phyloP scores from a whole-genome alignment of 2,329 filamentous ascomycete species.

The Coniella vitis region DNA sequence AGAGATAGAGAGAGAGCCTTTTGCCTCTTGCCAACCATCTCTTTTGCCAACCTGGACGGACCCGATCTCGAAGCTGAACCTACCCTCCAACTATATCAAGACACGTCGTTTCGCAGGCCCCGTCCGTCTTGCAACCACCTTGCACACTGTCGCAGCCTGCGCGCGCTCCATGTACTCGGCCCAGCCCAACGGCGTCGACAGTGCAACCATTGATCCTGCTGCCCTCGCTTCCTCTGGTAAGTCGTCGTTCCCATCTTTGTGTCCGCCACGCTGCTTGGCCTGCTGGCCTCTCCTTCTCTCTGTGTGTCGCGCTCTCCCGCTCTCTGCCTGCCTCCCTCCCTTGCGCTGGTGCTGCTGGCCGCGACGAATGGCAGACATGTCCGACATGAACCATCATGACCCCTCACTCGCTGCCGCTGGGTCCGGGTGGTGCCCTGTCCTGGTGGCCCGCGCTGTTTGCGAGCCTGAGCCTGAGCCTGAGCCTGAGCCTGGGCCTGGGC shows the following conservation, averaged over 20 bases:
- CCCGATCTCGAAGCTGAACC: constrained; percentile 9
- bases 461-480: no score
- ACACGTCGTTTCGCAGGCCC: constrained; percentile 51
- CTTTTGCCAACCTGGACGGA: constrained; percentile 18
- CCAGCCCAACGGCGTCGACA: constrained; percentile 69
- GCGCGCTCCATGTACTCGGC: constrained; percentile 45
- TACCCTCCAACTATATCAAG: constrained; percentile 52
- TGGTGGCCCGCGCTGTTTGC: not conserved
- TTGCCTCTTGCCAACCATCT: constrained; percentile 22
- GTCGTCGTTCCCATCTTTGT: constrained; percentile 23
- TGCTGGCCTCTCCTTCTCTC: no score
- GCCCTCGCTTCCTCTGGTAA: constrained; percentile 75
- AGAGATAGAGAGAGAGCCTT: no score
- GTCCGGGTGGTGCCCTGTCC: constrained; percentile 12
- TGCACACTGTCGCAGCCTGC: constrained; percentile 30
- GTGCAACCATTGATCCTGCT: constrained; percentile 86
- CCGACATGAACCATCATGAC: constrained; percentile 17
- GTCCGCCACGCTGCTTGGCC: no score
- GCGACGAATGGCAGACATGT: not conserved
- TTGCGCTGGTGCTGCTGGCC: no score
- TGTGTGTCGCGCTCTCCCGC: no score
- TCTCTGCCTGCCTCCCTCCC: no score
- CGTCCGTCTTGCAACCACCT: constrained; percentile 29
- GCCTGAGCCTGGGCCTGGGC: no score
- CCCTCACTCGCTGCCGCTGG: constrained; percentile 9